Percentiles rank a stretch among this genome's conserved stretches.
Conservation (phyloP, 768 basidiomycete genomes). For the Albatrellus ellisii region DNA sequence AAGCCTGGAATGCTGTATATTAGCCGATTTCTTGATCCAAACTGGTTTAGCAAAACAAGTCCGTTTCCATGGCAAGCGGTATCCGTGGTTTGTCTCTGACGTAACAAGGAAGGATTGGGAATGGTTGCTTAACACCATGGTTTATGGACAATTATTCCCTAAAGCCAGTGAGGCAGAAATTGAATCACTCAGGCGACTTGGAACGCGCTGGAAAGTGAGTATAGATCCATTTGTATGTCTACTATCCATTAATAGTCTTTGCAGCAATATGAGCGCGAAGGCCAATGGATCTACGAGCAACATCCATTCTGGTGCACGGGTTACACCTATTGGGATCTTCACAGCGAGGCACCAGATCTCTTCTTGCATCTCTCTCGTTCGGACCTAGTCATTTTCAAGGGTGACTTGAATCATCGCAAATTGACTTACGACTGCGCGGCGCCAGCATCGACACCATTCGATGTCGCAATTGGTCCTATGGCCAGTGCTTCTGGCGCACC, state of each 20-base stretch:
- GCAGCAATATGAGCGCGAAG: conserved; percentile 84
- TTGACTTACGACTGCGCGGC: conserved; percentile 80
- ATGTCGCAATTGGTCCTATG: conserved; percentile 86
- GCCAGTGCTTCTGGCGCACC: conserved; percentile 82
- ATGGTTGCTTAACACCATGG: conserved; percentile 80
- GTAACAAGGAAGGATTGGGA: conserved; percentile 91
- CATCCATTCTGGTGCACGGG: conserved; percentile 96
- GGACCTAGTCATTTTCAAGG: conserved; percentile 91
- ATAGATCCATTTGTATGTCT: neutral
- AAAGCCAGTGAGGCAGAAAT: conserved; percentile 68
- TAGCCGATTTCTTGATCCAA: conserved; percentile 89
- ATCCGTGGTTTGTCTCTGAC: conserved; percentile 92
- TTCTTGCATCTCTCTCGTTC: conserved; percentile 86
- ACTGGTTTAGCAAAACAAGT: conserved; percentile 75
- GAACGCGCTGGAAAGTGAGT: conserved; percentile 77
- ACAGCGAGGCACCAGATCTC: conserved; percentile 74
- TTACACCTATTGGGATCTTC: conserved; percentile 86
- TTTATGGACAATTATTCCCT: conserved; percentile 88
- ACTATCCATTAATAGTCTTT: neutral
- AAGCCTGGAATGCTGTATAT: conserved; percentile 11
- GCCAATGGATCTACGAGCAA: conserved; percentile 90
- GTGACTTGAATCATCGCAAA: conserved; percentile 89
- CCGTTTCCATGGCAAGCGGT: conserved; percentile 92
- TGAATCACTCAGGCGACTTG: conserved; percentile 69
- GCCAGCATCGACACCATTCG: conserved; percentile 79